A percentile compares a stretch with the other conserved stretches of the same genome.
Evolutionary conservation across 108 stramenopile genomes (phyloP).

Genomic region (Nannochloropsis gaditana): DNA sequence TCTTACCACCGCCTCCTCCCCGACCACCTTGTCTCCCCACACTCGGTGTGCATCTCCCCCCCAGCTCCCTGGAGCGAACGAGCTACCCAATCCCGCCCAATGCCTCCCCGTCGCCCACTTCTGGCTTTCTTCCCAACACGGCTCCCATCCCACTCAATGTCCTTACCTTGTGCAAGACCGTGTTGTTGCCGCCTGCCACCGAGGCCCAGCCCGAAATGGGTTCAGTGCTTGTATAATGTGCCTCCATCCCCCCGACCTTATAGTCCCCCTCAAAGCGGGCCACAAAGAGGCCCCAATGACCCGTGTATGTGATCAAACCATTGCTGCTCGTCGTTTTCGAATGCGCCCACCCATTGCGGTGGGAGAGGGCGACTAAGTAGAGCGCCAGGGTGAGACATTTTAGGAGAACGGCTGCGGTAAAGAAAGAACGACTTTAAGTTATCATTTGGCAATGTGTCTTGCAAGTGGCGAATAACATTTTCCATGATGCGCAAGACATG

Average conservation of each 20-base stretch:
- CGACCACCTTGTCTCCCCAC: too few species aligned
- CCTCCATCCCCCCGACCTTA: not conserved
- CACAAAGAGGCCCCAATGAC: not conserved
- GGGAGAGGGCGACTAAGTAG: not conserved
- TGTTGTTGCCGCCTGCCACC: not conserved
- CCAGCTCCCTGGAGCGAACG: too few species aligned
- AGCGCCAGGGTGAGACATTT: not conserved
- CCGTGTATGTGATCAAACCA: conserved; percentile 1
- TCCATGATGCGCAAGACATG: too few species aligned
- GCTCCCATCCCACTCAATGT: not conserved
- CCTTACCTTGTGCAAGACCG: not conserved
- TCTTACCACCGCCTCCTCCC: too few species aligned
- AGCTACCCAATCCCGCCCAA: too few species aligned
- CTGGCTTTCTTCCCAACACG: not conserved
- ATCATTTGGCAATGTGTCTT: too few species aligned
- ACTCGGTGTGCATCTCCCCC: too few species aligned
- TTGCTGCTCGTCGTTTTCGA: conserved; percentile 17
- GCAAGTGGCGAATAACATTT: too few species aligned
- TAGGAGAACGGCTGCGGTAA: not conserved
- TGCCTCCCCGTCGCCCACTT: too few species aligned
- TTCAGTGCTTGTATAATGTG: conserved; percentile 6
- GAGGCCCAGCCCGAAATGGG: not conserved
- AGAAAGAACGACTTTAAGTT: too few species aligned
- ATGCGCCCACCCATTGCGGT: conserved; percentile 10
- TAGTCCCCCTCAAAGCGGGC: not conserved